A percentile compares a stretch with the other conserved stretches of the same genome.
These are phyloP conservation scores for Staphylotrichum longicolle DNA, from an alignment of 495 filamentous ascomycete genomes.

Conservation along the genomic window DNA sequence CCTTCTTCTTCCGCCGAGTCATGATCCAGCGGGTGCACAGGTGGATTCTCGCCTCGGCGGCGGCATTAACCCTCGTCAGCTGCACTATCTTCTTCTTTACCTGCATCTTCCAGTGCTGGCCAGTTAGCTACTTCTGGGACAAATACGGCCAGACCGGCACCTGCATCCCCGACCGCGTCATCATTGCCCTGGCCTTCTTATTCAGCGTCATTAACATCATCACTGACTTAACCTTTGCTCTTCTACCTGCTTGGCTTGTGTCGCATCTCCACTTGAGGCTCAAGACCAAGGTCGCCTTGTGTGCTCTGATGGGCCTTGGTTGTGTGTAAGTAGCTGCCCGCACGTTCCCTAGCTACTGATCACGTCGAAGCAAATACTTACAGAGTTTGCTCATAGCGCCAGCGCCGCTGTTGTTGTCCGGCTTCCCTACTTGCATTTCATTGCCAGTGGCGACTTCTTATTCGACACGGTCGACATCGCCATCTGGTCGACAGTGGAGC, in stretches of 20 bases:
- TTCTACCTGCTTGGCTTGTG: slow-evolving; percentile 37
- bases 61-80: slow-evolving; percentile 33
- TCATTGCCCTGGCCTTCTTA: slow-evolving; percentile 28
- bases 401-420: slow-evolving; percentile 33
- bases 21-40: slow-evolving; percentile 38
- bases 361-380: too few species aligned
- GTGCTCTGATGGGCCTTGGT: slow-evolving; percentile 26
- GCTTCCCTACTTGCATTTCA: slow-evolving; percentile 27
- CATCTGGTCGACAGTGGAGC: slow-evolving; percentile 38
- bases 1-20: slow-evolving; percentile 45
- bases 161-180: slow-evolving; percentile 29
- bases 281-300: slow-evolving; percentile 27
- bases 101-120: slow-evolving; percentile 46
- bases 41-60: slow-evolving; percentile 35
- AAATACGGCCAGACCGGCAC: slow-evolving; percentile 17
- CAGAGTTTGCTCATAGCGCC: slow-evolving; percentile 22
- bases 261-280: slow-evolving; percentile 34
- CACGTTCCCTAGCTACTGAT: too few species aligned
- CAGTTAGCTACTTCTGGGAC: slow-evolving; percentile 42
- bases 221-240: slow-evolving; percentile 36
- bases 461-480: slow-evolving; percentile 32
- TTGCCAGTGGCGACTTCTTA: slow-evolving; percentile 34
- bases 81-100: slow-evolving; percentile 41
- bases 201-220: slow-evolving; percentile 31
- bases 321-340: too few species aligned